Evolutionary conservation across 2,329 filamentous ascomycete species (phyloP), one percentile per base, ranked within the genome.

Genomic region (Rasamsonia emersonii): DNA sequence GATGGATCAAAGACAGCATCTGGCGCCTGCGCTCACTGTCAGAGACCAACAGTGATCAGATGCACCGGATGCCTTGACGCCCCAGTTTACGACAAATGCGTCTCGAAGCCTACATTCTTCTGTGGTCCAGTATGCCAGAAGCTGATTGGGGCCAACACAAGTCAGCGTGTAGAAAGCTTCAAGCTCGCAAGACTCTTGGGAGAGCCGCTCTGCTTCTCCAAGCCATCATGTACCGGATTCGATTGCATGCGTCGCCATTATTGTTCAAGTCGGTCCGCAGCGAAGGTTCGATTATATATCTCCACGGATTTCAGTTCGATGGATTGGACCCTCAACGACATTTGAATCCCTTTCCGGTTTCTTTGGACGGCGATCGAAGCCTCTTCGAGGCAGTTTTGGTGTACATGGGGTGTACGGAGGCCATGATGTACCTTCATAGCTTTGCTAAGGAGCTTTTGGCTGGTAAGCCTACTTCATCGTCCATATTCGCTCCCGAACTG

Each of bases 391-490:
- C 27, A n/a, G 15, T 18, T 6, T 11, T 29, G 14, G 27, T 13
- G 16, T 29, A 29, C 11, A 18, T 10, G 18, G 27, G 27, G 15
- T 29, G 27, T 29, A 18, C 11, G 27, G 27, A 29, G 27, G 14
- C 27, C 11, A 18, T 29, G 27, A 18, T 29, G n/a, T 29, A 29
- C 18, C 27, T 29, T 29, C 27, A 29, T 29, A 18, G 16, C 15
- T 29, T 17, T 11, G n/a, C 27, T 29, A 11, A 18, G 14, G 16
- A 5, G n/a, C 27, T 29, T 18, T 29, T 29, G 15, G 27, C 27
- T 29, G 27, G 27, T 29, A 13, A 29, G 6, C 19, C 19, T 21
- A 21, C n/a, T 15, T 11, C 14, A 29, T 29, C 15, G 8, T 29
- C 27, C 16, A 4, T 29, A 4, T 9, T n/a, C 4, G 4, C 15